phyloP scores from a whole-genome alignment of 148 eudicot genomes.

The Persicaria tinctoria region DNA sequence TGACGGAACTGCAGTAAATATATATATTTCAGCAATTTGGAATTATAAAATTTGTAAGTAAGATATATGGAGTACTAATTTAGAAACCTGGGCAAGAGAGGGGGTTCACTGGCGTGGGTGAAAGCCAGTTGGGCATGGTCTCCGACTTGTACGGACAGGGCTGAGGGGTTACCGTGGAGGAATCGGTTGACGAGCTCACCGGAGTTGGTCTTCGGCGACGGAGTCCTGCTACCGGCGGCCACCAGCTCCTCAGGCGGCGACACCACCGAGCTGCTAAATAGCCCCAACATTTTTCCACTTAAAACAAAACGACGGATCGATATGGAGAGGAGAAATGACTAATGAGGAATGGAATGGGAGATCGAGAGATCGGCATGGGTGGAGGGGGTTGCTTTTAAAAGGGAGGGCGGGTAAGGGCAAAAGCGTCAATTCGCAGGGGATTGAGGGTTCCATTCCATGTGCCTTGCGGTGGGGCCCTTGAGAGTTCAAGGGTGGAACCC shows the following conservation, averaged over 20 bases:
- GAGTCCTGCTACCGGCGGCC: conserved; percentile 83
- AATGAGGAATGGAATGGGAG: conserved; percentile 8
- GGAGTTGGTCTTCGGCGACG: conserved; percentile 74
- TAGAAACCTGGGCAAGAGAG: conserved; percentile 56
- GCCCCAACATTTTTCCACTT: conserved; percentile 46
- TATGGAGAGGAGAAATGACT: not conserved
- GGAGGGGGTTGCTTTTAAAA: not conserved
- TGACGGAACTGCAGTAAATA: too few relatives aligned
- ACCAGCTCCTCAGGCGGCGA: conserved; percentile 92
- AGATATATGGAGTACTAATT: too few relatives aligned
- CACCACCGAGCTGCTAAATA: conserved; percentile 72
- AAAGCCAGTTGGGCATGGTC: conserved; percentile 60
- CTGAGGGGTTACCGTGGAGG: conserved; percentile 34
- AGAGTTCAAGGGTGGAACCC: not conserved
- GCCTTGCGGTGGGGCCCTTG: too few relatives aligned
- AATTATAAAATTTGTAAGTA: too few relatives aligned
- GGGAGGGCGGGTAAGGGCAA: not conserved
- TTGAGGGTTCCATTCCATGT: too few relatives aligned
- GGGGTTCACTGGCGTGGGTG: conserved; percentile 58
- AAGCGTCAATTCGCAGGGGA: not conserved
- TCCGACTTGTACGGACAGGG: conserved; percentile 57
- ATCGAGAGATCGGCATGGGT: conserved; percentile 1
- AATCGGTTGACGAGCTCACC: conserved; percentile 52
- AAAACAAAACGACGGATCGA: not conserved
- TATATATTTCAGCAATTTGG: too few relatives aligned